These are phyloP conservation scores for Yamadazyma dendronema DNA, from an alignment of 1,139 yeast genomes.

Conservation along the genomic window DNA sequence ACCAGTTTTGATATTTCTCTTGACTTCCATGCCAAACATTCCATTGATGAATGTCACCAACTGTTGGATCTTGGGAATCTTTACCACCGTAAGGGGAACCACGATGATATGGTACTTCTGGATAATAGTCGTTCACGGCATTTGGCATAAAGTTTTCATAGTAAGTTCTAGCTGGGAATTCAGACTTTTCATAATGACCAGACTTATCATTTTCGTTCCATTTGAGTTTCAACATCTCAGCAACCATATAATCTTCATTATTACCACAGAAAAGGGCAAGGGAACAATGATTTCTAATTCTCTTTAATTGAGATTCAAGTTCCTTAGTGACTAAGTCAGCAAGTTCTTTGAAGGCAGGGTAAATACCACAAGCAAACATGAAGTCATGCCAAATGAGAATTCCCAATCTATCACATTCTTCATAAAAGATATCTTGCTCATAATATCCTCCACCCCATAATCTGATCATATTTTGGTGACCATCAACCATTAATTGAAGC, in stretches of 20 bases:
- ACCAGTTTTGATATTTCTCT: conserved; percentile 44
- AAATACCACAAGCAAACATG: conserved; percentile 53
- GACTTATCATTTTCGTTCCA: conserved; percentile 27
- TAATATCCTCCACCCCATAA: conserved; percentile 53
- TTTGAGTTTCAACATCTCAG: conserved; percentile 29
- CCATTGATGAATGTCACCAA: conserved; percentile 51
- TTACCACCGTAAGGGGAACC: conserved; percentile 47
- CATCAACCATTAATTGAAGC: conserved; percentile 30
- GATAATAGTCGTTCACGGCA: conserved; percentile 19
- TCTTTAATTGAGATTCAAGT: conserved; percentile 29
- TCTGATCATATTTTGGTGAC: conserved; percentile 45
- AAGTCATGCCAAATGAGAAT: conserved; percentile 51
- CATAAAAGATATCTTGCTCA: conserved; percentile 40
- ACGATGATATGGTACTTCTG: conserved; percentile 34
- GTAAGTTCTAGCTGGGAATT: conserved; percentile 40
- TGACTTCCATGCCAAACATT: conserved; percentile 49
- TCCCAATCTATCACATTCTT: conserved; percentile 43
- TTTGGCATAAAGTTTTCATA: conserved; percentile 39
- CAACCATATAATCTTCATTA: conserved; percentile 48
- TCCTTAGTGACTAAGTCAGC: conserved; percentile 31
- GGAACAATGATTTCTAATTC: conserved; percentile 37
- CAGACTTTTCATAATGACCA: conserved; percentile 27
- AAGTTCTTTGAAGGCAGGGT: conserved; percentile 36
- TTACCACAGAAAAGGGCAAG: conserved; percentile 40
- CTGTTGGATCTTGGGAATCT: conserved; percentile 28